Evolutionary conservation across 768 basidiomycete genomes (phyloP).

Genomic region (Exidia glandulosa): DNA sequence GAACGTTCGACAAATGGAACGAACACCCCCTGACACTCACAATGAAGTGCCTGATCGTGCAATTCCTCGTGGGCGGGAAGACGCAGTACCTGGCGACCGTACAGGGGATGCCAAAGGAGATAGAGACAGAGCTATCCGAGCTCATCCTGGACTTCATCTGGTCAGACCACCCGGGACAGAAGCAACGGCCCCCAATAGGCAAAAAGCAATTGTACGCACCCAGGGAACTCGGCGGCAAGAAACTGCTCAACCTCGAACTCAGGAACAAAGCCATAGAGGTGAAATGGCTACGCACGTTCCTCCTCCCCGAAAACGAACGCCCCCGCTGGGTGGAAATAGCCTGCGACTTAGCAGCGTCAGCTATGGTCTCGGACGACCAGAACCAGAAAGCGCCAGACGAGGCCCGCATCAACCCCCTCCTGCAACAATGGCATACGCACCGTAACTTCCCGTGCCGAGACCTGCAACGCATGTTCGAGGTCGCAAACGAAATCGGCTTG

Average conservation of each 20-base stretch:
- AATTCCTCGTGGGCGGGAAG: background rate
- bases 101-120: background rate
- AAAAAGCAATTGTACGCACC: background rate
- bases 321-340: background rate
- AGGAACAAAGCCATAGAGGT: background rate
- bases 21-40: background rate
- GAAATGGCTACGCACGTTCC: background rate
- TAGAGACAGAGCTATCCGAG: background rate
- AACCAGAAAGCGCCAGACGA: background rate
- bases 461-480: background rate
- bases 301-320: background rate
- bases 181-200: background rate
- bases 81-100: background rate
- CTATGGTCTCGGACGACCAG: background rate
- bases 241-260: background rate
- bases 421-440: background rate
- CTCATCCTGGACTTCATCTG: background rate
- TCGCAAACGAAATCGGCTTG: background rate
- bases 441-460: background rate
- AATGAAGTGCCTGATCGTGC: background rate
- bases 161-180: background rate
- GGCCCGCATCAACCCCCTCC: background rate
- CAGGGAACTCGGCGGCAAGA: background rate
- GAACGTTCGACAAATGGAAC: background rate
- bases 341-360: background rate